These are phyloP conservation scores for Maudiozyma turicensis DNA, from an alignment of 805 yeast genomes.

Conservation along the genomic window DNA sequence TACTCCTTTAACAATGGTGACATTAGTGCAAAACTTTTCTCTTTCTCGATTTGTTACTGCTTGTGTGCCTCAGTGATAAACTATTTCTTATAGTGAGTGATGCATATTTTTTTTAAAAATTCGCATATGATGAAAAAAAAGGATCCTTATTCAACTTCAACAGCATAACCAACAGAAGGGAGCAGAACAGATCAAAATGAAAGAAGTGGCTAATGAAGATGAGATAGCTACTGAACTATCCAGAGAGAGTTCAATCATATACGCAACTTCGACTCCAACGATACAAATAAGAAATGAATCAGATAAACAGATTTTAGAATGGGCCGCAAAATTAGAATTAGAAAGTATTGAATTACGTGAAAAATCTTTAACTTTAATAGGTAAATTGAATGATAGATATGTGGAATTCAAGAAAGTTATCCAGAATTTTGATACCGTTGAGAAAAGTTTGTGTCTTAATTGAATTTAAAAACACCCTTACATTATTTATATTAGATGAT, in stretches of 20 bases:
- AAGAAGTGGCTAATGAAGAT: neutral
- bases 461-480: neutral
- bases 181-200: no score
- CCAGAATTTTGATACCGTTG: slow-evolving; percentile 3
- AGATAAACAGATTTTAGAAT: slow-evolving; percentile 31
- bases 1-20: slow-evolving; percentile 26
- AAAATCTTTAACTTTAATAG: slow-evolving; percentile 15
- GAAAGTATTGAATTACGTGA: slow-evolving; percentile 38
- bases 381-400: slow-evolving; percentile 12
- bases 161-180: no score
- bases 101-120: no score
- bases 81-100: no score
- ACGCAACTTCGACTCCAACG: neutral
- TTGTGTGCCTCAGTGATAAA: no score
- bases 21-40: slow-evolving; percentile 7
- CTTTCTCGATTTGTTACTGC: no score
- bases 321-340: slow-evolving; percentile 44
- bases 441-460: slow-evolving; percentile 5
- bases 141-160: no score
- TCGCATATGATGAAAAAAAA: no score
- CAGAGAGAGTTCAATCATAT: neutral
- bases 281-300: slow-evolving; percentile 11
- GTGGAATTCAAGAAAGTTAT: slow-evolving; percentile 2
- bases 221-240: slow-evolving; percentile 4
- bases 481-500: neutral